Evolutionary conservation across 1,284 basidiomycete species (phyloP).

Genomic region (Trametes versicolor): DNA sequence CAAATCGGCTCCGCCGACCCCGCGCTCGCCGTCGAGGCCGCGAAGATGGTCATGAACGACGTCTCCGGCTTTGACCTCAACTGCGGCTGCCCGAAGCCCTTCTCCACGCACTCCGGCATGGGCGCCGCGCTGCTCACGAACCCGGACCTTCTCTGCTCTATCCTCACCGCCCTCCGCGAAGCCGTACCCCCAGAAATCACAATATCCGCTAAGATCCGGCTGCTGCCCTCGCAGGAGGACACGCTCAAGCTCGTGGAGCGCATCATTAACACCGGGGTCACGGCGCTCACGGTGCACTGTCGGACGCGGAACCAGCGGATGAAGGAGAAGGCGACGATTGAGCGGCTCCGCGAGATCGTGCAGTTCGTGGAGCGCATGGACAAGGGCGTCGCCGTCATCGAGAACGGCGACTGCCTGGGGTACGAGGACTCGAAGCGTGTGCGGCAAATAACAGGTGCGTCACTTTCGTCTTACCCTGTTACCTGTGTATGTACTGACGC

Average conservation of each 20-base stretch:
- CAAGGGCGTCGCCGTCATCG: slow-evolving; percentile 84
- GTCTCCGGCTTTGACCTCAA: slow-evolving; percentile 96
- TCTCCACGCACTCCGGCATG: slow-evolving; percentile 96
- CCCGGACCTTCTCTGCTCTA: slow-evolving; percentile 90
- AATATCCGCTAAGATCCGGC: slow-evolving; percentile 92
- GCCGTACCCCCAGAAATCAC: slow-evolving; percentile 83
- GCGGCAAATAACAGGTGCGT: slow-evolving; percentile 76
- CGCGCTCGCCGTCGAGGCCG: slow-evolving; percentile 91
- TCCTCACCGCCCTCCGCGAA: slow-evolving; percentile 79
- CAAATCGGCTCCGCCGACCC: slow-evolving; percentile 95
- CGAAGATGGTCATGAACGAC: slow-evolving; percentile 87
- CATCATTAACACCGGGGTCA: slow-evolving; percentile 90
- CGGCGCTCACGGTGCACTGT: slow-evolving; percentile 94
- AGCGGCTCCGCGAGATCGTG: slow-evolving; percentile 86
- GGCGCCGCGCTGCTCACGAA: slow-evolving; percentile 94
- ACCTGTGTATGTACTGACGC: neutral
- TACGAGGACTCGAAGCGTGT: slow-evolving; percentile 84
- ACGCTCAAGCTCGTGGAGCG: slow-evolving; percentile 89
- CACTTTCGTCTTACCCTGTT: neutral
- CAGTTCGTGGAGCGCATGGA: slow-evolving; percentile 78
- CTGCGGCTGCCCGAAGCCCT: slow-evolving; percentile 96
- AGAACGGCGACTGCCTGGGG: slow-evolving; percentile 93
- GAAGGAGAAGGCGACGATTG: slow-evolving; percentile 82
- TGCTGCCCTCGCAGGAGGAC: slow-evolving; percentile 87
- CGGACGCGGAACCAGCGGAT: slow-evolving; percentile 94